Evolutionary conservation across 2,329 filamentous ascomycete species (phyloP).

Genomic region (Beauveria sp.): DNA sequence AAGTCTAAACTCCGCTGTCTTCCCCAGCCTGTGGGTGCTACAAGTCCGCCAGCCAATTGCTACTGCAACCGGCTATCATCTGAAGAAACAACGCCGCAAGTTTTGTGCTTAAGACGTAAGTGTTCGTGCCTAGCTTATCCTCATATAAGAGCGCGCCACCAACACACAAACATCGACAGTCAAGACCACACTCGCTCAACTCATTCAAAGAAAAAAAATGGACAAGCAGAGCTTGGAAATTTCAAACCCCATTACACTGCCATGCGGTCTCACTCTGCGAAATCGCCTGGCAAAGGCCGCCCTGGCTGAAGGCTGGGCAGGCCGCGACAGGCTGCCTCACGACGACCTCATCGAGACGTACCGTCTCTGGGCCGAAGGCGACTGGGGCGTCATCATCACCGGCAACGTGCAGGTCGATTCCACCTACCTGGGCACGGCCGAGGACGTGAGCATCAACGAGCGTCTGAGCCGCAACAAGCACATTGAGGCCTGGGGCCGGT

Average conservation of each 20-base stretch:
- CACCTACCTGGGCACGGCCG: slow-evolving; percentile 25
- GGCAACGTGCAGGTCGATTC: slow-evolving; percentile 39
- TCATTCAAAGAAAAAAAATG: background rate
- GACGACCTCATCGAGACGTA: slow-evolving; percentile 38
- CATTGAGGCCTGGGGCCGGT: slow-evolving; percentile 30
- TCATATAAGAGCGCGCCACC: background rate
- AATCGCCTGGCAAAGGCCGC: slow-evolving; percentile 48
- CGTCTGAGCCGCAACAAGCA: slow-evolving; percentile 20
- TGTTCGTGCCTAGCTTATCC: background rate
- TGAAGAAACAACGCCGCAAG: background rate
- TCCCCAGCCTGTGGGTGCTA: background rate
- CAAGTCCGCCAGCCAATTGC: background rate
- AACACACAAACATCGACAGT: background rate
- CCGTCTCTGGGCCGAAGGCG: slow-evolving; percentile 42
- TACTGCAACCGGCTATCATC: background rate
- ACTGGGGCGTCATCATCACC: slow-evolving; percentile 46
- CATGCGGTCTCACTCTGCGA: slow-evolving; percentile 46
- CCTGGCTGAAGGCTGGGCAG: slow-evolving; percentile 38
- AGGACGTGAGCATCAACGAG: slow-evolving; percentile 25
- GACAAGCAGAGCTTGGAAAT: background rate
- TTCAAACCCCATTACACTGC: slow-evolving; percentile 36
- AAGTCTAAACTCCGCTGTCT: background rate
- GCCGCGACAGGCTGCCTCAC: slow-evolving; percentile 35
- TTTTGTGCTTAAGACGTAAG: background rate
- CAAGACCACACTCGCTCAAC: background rate